phyloP scores from a whole-genome alignment of 2,329 filamentous ascomycete genomes.

The Colletotrichum lini region DNA sequence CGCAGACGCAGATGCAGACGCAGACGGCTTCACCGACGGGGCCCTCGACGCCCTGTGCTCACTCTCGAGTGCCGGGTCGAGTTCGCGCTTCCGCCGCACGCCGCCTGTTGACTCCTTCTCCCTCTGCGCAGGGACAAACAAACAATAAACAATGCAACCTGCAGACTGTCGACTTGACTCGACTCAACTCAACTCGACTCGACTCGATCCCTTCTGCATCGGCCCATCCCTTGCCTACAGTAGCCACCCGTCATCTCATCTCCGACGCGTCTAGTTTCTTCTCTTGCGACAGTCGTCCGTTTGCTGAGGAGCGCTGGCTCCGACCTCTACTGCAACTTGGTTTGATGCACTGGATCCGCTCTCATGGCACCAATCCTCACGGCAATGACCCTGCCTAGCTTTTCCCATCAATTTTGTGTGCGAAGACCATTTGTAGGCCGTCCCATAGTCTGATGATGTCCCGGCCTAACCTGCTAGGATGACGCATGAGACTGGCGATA shows the following conservation, averaged over 20 bases:
- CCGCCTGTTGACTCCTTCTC: background rate
- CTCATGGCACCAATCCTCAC: background rate
- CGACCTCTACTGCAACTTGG: background rate
- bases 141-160: conserved; percentile 1
- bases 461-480: background rate
- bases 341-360: background rate
- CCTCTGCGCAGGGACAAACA: conserved; percentile 11
- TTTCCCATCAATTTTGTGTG: background rate
- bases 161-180: too few relatives aligned
- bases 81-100: background rate
- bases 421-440: background rate
- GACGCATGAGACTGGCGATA: background rate
- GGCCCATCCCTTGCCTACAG: conserved; percentile 2
- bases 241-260: conserved; percentile 3
- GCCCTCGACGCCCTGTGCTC: conserved; percentile 9
- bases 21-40: background rate
- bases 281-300: background rate
- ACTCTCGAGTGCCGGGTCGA: background rate
- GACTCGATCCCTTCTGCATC: background rate
- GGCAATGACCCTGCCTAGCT: background rate
- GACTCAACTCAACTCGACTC: too few relatives aligned
- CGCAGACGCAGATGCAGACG: too few relatives aligned
- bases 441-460: background rate
- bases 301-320: background rate
- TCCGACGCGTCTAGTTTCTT: background rate